These are phyloP conservation scores for Epichloe sibirici DNA, from an alignment of 2,329 filamentous ascomycete genomes.

Conservation along the genomic window DNA sequence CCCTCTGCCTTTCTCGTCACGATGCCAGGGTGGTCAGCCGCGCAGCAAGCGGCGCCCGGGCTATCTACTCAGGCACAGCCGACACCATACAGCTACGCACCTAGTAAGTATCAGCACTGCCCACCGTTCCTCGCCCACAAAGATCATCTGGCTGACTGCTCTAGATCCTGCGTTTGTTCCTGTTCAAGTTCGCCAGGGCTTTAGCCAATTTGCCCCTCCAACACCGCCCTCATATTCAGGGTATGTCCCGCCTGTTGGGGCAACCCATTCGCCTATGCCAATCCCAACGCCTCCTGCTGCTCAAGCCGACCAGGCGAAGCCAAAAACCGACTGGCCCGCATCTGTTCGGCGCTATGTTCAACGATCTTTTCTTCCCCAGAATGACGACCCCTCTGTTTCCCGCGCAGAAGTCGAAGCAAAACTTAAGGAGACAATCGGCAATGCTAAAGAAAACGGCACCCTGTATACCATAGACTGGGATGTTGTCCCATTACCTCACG, in stretches of 20 bases:
- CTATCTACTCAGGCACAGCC: constrained; percentile 25
- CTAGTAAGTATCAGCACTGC: constrained; percentile 20
- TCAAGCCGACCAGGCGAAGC: constrained; percentile 25
- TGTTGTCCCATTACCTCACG: constrained; percentile 69
- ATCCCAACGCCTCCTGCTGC: constrained; percentile 17
- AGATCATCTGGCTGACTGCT: constrained; percentile 13
- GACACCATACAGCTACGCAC: constrained; percentile 25
- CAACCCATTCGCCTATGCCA: constrained; percentile 18
- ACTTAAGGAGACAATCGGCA: constrained; percentile 74
- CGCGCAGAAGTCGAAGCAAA: constrained; percentile 68
- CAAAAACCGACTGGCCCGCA: constrained; percentile 66
- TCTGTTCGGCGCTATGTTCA: constrained; percentile 83
- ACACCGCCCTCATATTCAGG: constrained; percentile 20
- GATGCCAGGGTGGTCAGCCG: constrained; percentile 26
- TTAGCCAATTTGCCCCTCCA: constrained; percentile 33
- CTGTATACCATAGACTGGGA: constrained; percentile 75
- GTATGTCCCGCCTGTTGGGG: constrained; percentile 17
- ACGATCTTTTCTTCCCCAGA: constrained; percentile 69
- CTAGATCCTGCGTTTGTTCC: constrained; percentile 46
- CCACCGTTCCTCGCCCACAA: not conserved
- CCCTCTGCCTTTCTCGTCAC: constrained; percentile 11
- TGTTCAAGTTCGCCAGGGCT: constrained; percentile 49
- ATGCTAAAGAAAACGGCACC: constrained; percentile 60
- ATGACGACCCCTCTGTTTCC: constrained; percentile 49
- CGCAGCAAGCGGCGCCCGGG: constrained; percentile 28